phyloP scores from a whole-genome alignment of 768 basidiomycete genomes.

The Boletus sensibilis region DNA sequence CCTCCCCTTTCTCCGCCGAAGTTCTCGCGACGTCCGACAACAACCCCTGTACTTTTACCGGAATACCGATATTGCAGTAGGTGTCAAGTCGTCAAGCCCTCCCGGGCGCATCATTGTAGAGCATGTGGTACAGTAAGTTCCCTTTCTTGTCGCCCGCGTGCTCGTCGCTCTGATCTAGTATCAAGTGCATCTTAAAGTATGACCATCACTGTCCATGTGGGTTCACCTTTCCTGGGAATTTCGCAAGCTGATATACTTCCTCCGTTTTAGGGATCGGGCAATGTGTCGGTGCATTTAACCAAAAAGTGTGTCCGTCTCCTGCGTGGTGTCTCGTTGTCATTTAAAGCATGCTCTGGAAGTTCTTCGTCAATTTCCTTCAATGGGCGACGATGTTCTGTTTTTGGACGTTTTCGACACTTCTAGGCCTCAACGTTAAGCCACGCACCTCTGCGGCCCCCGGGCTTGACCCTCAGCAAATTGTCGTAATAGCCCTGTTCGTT shows the following conservation, averaged over 20 bases:
- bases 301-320: slow-evolving; percentile 54
- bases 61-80: slow-evolving; percentile 64
- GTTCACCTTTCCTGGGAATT: slow-evolving; percentile 24
- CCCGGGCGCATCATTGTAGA: slow-evolving; percentile 77
- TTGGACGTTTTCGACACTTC: slow-evolving; percentile 62
- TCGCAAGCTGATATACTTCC: neutral
- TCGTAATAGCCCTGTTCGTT: slow-evolving; percentile 71
- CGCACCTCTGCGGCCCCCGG: slow-evolving; percentile 19
- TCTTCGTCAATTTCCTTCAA: slow-evolving; percentile 79
- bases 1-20: slow-evolving; percentile 11
- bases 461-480: slow-evolving; percentile 68
- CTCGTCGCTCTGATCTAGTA: neutral
- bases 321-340: neutral
- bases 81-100: slow-evolving; percentile 70
- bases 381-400: slow-evolving; percentile 58
- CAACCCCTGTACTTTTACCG: slow-evolving; percentile 52
- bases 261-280: slow-evolving; percentile 76
- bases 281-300: slow-evolving; percentile 90
- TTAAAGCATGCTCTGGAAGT: slow-evolving; percentile 40
- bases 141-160: neutral
- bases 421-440: slow-evolving; percentile 49
- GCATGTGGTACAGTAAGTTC: slow-evolving; percentile 73
- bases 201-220: slow-evolving; percentile 90
- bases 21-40: slow-evolving; percentile 35
- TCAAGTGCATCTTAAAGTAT: slow-evolving; percentile 75